A percentile compares a stretch with the other conserved stretches of the same genome.
These are phyloP conservation scores for Ophiostoma himal-ulmi DNA, from an alignment of 2,329 filamentous ascomycete species.

Conservation along the genomic window DNA sequence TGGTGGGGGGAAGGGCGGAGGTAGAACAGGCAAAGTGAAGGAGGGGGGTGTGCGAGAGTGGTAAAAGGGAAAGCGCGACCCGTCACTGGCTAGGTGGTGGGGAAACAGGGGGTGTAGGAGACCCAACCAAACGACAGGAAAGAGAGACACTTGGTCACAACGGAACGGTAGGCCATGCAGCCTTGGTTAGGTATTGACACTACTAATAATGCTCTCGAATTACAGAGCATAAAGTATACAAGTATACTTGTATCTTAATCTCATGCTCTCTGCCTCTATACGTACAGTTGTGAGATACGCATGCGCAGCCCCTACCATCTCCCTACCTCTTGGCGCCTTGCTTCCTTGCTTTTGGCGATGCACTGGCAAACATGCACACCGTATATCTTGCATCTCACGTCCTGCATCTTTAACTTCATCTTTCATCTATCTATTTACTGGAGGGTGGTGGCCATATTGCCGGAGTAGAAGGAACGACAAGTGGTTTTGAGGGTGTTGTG, in stretches of 20 bases:
- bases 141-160: constrained; percentile 11
- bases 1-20: constrained; percentile 18
- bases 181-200: too few relatives aligned
- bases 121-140: background rate
- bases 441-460: background rate
- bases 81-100: constrained; percentile 18
- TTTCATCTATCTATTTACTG: background rate
- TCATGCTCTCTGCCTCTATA: background rate
- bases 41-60: constrained; percentile 20
- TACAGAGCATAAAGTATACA: too few relatives aligned
- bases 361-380: background rate
- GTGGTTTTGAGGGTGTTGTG: background rate
- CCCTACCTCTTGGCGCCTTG: constrained; percentile 12
- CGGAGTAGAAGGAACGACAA: background rate
- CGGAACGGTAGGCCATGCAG: background rate
- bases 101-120: constrained; percentile 4
- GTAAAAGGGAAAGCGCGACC: constrained; percentile 19
- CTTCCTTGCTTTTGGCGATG: constrained; percentile 14
- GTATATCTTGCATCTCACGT: background rate
- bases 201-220: background rate
- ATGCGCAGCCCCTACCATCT: background rate
- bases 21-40: background rate
- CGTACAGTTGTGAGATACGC: background rate
- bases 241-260: too few relatives aligned
- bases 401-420: background rate